Evolutionary conservation across 345 rosid genomes (phyloP), one percentile per base, ranked within the genome.

Genomic region (Eucalyptus marginata): DNA sequence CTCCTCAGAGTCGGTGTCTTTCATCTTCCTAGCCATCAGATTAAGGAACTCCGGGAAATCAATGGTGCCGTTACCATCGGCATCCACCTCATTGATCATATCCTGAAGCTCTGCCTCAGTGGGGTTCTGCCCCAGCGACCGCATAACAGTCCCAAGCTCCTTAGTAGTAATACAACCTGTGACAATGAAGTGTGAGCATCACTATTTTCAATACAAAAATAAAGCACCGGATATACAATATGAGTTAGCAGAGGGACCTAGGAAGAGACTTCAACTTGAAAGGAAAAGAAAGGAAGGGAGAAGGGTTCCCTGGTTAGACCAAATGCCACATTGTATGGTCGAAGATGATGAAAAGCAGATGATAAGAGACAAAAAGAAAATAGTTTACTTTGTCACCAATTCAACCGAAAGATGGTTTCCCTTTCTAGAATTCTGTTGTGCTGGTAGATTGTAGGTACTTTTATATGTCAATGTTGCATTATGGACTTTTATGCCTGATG

Each of bases 91-190:
- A 59, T 93, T 93, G 83, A 93, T 93, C 94, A 93, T 93, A 90
- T 93, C 94, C 91, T 93, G 94, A 20, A 93, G 93, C 91, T 93
- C 94, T 13, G 94, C 94, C 87, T 93, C 94, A 24, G 94, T 93
- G 85, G 94, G 94, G 86, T 93, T 93, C 89, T 93, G 94, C 13
- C 94, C 94, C 68, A 93, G 84, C 2, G 94, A 93, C 22, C 94
- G 89, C 94, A 93, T 93, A 25, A 93, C 94, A 51, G 94, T 93
- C 87, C 94, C 94, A 36, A 93, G 94, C 90, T 93, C 94, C 94
- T 93, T 93, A 13, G 94, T 93, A 71, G 94, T 93, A 86, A 93
- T 93, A 88, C 94, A 91, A 89, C 94, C 94, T 93, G 91, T 3
- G 76, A 87, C 49, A 36, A 90, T 7, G 25, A 46, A 87, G 80